These are phyloP conservation scores for Atkinsonella hypoxylon DNA, from an alignment of 2,329 filamentous ascomycete genomes.

Conservation along the genomic window DNA sequence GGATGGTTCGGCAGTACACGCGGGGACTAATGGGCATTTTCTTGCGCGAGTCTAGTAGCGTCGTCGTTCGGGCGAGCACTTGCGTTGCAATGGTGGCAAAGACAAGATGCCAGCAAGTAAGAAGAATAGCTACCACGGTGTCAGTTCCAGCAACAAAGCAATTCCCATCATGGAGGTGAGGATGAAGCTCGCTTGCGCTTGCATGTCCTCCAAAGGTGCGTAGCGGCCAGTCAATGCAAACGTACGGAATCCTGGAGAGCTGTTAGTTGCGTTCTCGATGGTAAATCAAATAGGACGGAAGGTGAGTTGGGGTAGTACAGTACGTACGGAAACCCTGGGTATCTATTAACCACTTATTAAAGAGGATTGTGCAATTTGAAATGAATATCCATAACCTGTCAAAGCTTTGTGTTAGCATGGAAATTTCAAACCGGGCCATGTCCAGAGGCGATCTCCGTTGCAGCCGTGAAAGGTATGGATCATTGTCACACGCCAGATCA, in stretches of 20 bases:
- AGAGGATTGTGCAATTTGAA: conserved; percentile 75
- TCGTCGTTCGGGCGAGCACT: conserved; percentile 50
- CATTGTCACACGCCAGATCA: background rate
- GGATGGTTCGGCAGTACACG: conserved; percentile 49
- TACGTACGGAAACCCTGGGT: conserved; percentile 14
- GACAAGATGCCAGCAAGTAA: conserved; percentile 56
- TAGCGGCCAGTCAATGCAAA: background rate
- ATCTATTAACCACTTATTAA: conserved; percentile 85
- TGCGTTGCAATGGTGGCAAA: conserved; percentile 57
- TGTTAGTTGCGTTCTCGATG: background rate
- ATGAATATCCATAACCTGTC: conserved; percentile 65
- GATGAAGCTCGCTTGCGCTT: background rate
- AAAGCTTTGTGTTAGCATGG: background rate
- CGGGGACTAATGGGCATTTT: conserved; percentile 48
- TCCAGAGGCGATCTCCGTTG: background rate
- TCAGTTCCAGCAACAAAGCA: background rate
- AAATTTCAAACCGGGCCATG: background rate
- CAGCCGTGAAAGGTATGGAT: background rate
- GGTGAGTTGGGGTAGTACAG: conserved; percentile 1
- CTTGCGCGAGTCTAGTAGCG: conserved; percentile 50
- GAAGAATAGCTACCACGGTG: conserved; percentile 36
- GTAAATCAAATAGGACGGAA: background rate
- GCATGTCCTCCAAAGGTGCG: background rate
- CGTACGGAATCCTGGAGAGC: conserved; percentile 1
- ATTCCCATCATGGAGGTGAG: background rate